Evolutionary conservation across 176 grass and related monocot genomes (phyloP), one percentile per base, ranked within the genome.

Genomic region (Dactylis glomerata): DNA sequence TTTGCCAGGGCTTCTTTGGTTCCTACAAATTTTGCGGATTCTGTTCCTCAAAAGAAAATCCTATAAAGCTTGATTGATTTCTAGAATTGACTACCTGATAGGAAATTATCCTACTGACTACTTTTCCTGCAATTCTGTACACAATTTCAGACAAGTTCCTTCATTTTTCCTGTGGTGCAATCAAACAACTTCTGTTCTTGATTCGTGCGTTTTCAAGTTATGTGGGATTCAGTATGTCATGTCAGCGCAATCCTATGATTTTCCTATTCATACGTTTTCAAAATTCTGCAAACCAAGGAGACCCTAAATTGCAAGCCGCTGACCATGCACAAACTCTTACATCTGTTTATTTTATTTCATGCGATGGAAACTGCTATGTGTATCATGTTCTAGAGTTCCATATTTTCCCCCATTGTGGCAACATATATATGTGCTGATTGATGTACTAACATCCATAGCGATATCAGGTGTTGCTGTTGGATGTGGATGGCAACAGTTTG

Each of bases 401-500:
- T 82, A 17, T 41, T 81, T 51, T 31, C 22, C 0, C 13, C 5
- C 1, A 34, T 12, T 68, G 16, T 46, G 71, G 27, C 17, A 50
- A 5, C 17, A 13, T 12, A 12, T 30, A 11, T 5, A 22, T 71
- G 13, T 24, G n/a, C 5, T 30, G 13, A 50, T 55, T 34, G 12
- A 51, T 75, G 36, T 22, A 86, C 74, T 79, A 73, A 73, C 33
- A 55, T 27, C 5, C 6, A 70, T 69, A 8, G 52, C 74, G 13
- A 80, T 73, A 22, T 49, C 67, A 94, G 95, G 95, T 78, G 95
- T 97, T 32, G 95, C 95, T 36, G 95, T 97, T 83, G 95, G 95
- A 17, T 97, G 95, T 87, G 95, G 95, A 52, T 97, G 95, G 92
- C 95, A 97, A 89, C 73, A 91, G 31, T 94, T 97, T 47, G 95